Evolutionary conservation across 495 filamentous ascomycete species (phyloP).

Genomic region (Penicillium pulvis): DNA sequence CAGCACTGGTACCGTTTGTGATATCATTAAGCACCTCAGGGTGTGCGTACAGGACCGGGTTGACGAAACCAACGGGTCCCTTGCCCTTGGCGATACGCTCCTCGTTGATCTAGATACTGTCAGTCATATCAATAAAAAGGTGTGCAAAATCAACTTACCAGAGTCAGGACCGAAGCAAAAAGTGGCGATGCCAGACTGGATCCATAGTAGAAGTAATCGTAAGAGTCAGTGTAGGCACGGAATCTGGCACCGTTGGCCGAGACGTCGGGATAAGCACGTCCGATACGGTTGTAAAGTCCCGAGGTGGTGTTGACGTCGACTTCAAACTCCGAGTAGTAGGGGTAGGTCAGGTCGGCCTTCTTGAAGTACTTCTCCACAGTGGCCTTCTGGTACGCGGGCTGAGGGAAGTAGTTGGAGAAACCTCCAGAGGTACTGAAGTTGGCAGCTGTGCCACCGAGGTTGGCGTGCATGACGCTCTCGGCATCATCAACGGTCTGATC

Average conservation of each 20-base stretch:
- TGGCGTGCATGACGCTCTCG: conserved; percentile 43
- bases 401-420: conserved; percentile 67
- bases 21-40: conserved; percentile 53
- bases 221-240: conserved; percentile 43
- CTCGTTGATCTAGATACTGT: conserved; percentile 42
- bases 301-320: conserved; percentile 43
- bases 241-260: conserved; percentile 61
- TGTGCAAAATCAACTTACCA: no score
- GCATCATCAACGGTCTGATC: conserved; percentile 40
- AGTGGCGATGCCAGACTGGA: conserved; percentile 59
- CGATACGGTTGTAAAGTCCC: conserved; percentile 58
- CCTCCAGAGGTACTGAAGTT: conserved; percentile 61
- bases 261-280: conserved; percentile 67
- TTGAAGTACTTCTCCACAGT: conserved; percentile 54
- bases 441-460: conserved; percentile 34
- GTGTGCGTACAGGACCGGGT: conserved; percentile 52
- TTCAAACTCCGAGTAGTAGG: conserved; percentile 34
- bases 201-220: conserved; percentile 47
- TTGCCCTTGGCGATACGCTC: conserved; percentile 50
- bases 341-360: conserved; percentile 49
- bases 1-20: conserved; percentile 45
- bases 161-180: conserved; percentile 56
- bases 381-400: conserved; percentile 58
- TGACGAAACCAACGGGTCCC: conserved; percentile 53
- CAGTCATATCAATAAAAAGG: neutral